A percentile compares a stretch with the other conserved stretches of the same genome.
These are phyloP conservation scores for Carex arenaria DNA, from an alignment of 202 grass and related monocot species.

Conservation along the genomic window DNA sequence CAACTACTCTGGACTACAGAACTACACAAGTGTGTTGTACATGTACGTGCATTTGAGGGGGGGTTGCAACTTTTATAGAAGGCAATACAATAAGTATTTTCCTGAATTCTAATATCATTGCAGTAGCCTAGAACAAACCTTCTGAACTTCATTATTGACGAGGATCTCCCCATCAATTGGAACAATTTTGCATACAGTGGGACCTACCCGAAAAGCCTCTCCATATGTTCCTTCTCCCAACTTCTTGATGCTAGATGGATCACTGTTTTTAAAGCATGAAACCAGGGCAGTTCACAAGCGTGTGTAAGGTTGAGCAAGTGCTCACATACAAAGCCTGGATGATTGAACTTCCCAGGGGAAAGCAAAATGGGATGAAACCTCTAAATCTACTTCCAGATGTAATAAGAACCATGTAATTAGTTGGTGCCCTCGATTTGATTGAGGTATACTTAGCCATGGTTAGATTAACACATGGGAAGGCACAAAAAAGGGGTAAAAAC, in stretches of 20 bases:
- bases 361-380: background rate
- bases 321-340: slow-evolving; percentile 12
- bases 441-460: background rate
- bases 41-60: background rate
- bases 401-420: background rate
- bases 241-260: slow-evolving; percentile 53
- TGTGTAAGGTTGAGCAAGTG: background rate
- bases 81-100: background rate
- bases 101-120: background rate
- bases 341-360: background rate
- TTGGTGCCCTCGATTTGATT: background rate
- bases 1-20: background rate
- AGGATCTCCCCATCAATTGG: slow-evolving; percentile 71
- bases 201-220: slow-evolving; percentile 78
- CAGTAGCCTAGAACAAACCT: slow-evolving; percentile 41
- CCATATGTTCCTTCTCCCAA: slow-evolving; percentile 94
- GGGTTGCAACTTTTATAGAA: background rate
- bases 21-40: background rate
- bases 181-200: slow-evolving; percentile 83
- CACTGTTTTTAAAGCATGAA: slow-evolving; percentile 39
- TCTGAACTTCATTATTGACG: slow-evolving; percentile 89
- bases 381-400: background rate
- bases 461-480: slow-evolving; percentile 1
- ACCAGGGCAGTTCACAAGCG: slow-evolving; percentile 18
- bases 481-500: background rate